phyloP scores from a whole-genome alignment of 768 basidiomycete species.

The Obba rivulosa region DNA sequence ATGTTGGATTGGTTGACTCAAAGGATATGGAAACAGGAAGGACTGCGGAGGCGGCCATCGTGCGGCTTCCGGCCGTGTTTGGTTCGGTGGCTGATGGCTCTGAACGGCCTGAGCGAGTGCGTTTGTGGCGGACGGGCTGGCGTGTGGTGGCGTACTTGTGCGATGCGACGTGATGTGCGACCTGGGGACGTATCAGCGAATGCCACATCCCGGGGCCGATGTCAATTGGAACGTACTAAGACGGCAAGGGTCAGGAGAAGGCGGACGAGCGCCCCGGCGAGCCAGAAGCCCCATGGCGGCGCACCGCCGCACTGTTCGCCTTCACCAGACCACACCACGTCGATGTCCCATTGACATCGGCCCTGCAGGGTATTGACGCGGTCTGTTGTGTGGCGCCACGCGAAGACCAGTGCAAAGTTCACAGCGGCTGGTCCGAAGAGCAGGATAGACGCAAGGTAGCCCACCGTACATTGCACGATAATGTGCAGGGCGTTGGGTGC shows the following conservation, averaged over 20 bases:
- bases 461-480: constrained; percentile 31
- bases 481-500: constrained; percentile 25
- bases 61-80: constrained; percentile 12
- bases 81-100: constrained; percentile 8
- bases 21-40: constrained; percentile 7
- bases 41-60: constrained; percentile 9
- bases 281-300: constrained; percentile 48
- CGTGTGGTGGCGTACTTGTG: constrained; percentile 22
- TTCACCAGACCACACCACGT: constrained; percentile 55
- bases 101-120: constrained; percentile 12
- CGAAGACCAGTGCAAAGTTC: constrained; percentile 49
- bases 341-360: constrained; percentile 62
- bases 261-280: constrained; percentile 47
- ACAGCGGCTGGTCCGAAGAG: constrained; percentile 47
- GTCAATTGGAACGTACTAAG: constrained; percentile 39
- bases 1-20: not conserved
- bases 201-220: too few relatives aligned
- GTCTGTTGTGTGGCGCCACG: constrained; percentile 43
- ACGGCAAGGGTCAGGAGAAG: constrained; percentile 45
- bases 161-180: constrained; percentile 19
- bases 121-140: constrained; percentile 15
- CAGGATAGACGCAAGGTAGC: constrained; percentile 39
- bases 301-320: constrained; percentile 25
- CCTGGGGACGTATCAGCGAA: constrained; percentile 5
- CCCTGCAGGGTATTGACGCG: constrained; percentile 30